Evolutionary conservation across 2,329 filamentous ascomycete genomes (phyloP).

Genomic region (Helotiales sp.): DNA sequence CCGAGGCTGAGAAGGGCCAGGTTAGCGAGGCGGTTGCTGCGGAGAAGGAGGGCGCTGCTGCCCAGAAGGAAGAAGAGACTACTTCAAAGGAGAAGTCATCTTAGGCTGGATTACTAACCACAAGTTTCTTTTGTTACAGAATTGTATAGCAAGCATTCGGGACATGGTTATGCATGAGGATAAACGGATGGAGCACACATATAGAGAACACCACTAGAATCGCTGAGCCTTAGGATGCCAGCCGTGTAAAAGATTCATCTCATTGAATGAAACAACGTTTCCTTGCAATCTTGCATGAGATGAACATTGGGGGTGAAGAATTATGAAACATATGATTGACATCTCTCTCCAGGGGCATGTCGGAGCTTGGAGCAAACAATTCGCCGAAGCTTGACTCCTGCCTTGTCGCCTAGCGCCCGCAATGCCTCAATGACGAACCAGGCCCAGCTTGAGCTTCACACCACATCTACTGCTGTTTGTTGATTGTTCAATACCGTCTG

Average conservation of each 20-base stretch:
- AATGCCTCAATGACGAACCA: constrained; percentile 14
- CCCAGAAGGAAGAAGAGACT: constrained; percentile 41
- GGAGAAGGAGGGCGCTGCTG: constrained; percentile 51
- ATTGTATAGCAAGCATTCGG: constrained; percentile 24
- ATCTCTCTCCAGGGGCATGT: not conserved
- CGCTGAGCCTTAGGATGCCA: constrained; percentile 19
- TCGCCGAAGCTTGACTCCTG: not conserved
- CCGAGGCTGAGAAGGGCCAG: constrained; percentile 45
- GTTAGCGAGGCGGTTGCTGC: constrained; percentile 55
- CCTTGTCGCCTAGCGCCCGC: constrained; percentile 6
- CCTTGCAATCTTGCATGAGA: not conserved
- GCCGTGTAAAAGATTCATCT: constrained; percentile 25
- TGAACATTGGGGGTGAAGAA: not conserved
- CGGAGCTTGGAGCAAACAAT: not conserved
- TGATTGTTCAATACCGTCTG: not conserved
- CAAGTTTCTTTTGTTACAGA: constrained; percentile 27
- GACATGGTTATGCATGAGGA: constrained; percentile 23
- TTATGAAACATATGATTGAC: not conserved
- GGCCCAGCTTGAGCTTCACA: constrained; percentile 10
- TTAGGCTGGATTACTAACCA: constrained; percentile 14
- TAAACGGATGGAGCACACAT: constrained; percentile 22
- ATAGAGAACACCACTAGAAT: constrained; percentile 28
- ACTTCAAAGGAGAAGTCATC: constrained; percentile 23
- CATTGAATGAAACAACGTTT: not conserved
- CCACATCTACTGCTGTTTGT: not conserved